Evolutionary conservation across 1,284 basidiomycete species (phyloP).

Genomic region (Ceratobasidium sp.): DNA sequence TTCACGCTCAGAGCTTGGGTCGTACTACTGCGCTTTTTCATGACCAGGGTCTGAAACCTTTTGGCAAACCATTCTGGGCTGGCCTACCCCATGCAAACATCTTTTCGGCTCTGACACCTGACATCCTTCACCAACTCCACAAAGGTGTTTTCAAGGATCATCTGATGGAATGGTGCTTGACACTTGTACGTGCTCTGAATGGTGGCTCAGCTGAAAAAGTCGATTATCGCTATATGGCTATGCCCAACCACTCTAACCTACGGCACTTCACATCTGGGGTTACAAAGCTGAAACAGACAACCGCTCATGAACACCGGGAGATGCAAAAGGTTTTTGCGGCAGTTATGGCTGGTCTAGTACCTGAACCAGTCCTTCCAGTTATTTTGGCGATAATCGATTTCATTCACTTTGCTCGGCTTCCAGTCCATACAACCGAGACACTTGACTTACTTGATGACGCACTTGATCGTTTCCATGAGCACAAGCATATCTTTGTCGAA

Average conservation of each 20-base stretch:
- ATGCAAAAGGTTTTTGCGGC: slow-evolving; percentile 49
- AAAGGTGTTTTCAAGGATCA: slow-evolving; percentile 56
- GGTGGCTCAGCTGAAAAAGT: slow-evolving; percentile 15
- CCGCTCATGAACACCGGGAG: slow-evolving; percentile 43
- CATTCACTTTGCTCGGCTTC: slow-evolving; percentile 52
- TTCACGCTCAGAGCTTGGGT: neutral
- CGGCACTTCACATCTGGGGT: slow-evolving; percentile 14
- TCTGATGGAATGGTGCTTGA: slow-evolving; percentile 35
- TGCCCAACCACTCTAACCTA: slow-evolving; percentile 33
- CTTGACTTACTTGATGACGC: slow-evolving; percentile 53
- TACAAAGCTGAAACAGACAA: slow-evolving; percentile 5
- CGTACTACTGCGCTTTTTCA: neutral
- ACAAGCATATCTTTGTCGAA: slow-evolving; percentile 56
- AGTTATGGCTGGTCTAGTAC: slow-evolving; percentile 50
- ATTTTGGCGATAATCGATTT: slow-evolving; percentile 58
- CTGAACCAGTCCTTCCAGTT: slow-evolving; percentile 45
- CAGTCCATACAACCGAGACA: slow-evolving; percentile 61
- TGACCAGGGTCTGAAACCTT: slow-evolving; percentile 22
- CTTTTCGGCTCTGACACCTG: slow-evolving; percentile 53
- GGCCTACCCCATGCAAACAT: slow-evolving; percentile 54
- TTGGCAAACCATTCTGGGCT: slow-evolving; percentile 53
- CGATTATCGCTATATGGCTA: slow-evolving; percentile 32
- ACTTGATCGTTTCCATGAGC: slow-evolving; percentile 56
- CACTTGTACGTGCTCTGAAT: neutral
- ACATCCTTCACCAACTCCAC: slow-evolving; percentile 57